Evolutionary conservation across 1,284 basidiomycete genomes (phyloP), one percentile per base, ranked within the genome.

Genomic region (Naganishia albida): DNA sequence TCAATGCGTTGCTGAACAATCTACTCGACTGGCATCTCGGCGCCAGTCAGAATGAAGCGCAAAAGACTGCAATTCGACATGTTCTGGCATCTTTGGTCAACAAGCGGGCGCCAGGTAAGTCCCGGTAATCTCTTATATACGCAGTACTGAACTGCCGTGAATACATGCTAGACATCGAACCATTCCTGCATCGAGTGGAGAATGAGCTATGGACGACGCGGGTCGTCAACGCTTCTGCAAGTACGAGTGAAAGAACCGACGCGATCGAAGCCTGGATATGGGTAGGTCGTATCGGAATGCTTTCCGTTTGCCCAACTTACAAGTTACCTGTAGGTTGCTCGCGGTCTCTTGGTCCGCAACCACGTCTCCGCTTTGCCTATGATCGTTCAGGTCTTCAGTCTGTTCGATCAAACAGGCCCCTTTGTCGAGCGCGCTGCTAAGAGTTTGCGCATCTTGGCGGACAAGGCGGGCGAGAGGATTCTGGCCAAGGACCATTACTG

Each of bases 401-500:
- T 89, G 2, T 87, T 95, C 65, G 81, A 80, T 16, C 86, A 93
- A 66, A 77, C 81, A 39, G 75, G 74, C 1, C 62, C 65, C 0
- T 73, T 78, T 50, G 75, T 74, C 7, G 66, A 64, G 23, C 71
- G 70, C 64, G 90, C 88, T 15, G 91, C 90, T 0, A 85, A 83
- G 63, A 85, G 86, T 0, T 80, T 96, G 48, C 88, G 89, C 0
- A 78, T 85, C 34, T 81, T 93, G 28, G 84, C 80, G 0, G 76
- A 86, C 13, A 81, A 81, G 25, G 71, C 54, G 34, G 70, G 81
- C 3, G 87, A 89, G 69, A 75, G 79, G 13, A 76, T 88, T n/a
- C 74, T 93, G 67, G 87, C 85, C 7, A 93, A 91, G 77, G 81
- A 82, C 55, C 89, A 93, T 72, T 83, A 88, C 76, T 85, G 89